phyloP scores from a whole-genome alignment of 495 filamentous ascomycete genomes.

The Ramalina intermedia region DNA sequence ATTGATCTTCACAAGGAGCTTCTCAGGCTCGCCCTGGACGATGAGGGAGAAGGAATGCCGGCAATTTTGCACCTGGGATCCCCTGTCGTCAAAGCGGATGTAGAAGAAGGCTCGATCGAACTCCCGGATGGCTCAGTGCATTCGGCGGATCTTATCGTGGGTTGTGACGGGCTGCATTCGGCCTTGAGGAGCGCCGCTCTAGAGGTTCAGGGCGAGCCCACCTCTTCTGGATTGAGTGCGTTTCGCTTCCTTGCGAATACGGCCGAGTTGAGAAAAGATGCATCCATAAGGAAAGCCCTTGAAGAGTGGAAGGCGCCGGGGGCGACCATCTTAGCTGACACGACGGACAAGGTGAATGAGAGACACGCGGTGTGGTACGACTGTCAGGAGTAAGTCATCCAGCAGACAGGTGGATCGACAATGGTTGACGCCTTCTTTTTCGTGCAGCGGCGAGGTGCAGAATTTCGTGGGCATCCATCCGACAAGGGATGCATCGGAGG shows the following conservation, averaged over 20 bases:
- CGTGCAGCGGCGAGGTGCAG: constrained; percentile 22
- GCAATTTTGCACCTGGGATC: constrained; percentile 21
- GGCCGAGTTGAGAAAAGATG: constrained; percentile 21
- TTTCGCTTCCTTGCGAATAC: constrained; percentile 35
- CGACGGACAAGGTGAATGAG: constrained; percentile 1
- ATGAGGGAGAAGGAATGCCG: constrained; percentile 19
- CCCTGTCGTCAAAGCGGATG: constrained; percentile 21
- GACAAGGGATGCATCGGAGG: constrained; percentile 9
- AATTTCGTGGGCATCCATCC: constrained; percentile 32
- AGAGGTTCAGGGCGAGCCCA: constrained; percentile 13
- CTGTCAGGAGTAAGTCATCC: constrained; percentile 24
- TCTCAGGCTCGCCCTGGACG: constrained; percentile 24
- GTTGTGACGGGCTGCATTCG: constrained; percentile 35
- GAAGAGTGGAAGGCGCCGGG: constrained; percentile 18
- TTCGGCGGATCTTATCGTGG: constrained; percentile 32
- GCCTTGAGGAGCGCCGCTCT: constrained; percentile 13
- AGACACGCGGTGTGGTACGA: constrained; percentile 29
- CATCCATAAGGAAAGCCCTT: constrained; percentile 17
- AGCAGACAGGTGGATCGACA: neutral
- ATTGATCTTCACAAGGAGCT: constrained; percentile 38
- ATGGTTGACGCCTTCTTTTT: neutral
- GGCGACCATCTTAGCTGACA: constrained; percentile 14
- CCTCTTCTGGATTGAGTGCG: constrained; percentile 18
- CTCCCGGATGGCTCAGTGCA: constrained; percentile 18
- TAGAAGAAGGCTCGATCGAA: constrained; percentile 24